A percentile compares a stretch with the other conserved stretches of the same genome.
These are phyloP conservation scores for Dorcoceras hygrometricum DNA, from an alignment of 257 asterid genomes.

Conservation along the genomic window DNA sequence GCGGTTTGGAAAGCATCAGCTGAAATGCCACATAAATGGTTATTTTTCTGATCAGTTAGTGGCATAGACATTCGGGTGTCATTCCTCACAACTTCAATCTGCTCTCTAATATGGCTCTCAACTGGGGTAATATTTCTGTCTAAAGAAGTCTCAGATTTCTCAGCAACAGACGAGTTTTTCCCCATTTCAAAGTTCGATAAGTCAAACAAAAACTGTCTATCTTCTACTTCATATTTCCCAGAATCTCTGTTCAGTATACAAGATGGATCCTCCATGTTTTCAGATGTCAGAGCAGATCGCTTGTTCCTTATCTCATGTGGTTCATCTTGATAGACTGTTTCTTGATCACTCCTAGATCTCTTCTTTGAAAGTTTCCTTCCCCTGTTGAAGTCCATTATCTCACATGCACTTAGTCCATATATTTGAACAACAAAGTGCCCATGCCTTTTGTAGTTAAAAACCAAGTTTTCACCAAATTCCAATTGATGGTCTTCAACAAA, in stretches of 20 bases:
- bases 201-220: conserved; percentile 32
- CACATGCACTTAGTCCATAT: conserved; percentile 40
- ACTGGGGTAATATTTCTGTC: neutral
- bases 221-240: conserved; percentile 25
- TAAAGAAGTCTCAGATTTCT: neutral
- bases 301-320: conserved; percentile 10
- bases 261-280: conserved; percentile 29
- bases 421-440: conserved; percentile 48
- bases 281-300: conserved; percentile 5
- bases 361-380: conserved; percentile 8
- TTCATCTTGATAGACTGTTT: conserved; percentile 18
- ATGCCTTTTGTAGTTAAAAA: conserved; percentile 32
- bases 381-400: conserved; percentile 25
- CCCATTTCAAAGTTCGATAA: conserved; percentile 49
- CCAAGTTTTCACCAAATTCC: conserved; percentile 38
- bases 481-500: conserved; percentile 44
- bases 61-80: conserved; percentile 10
- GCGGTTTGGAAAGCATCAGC: neutral
- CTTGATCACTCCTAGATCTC: conserved; percentile 18
- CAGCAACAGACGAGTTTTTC: conserved; percentile 13
- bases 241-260: conserved; percentile 31
- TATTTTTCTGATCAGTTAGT: conserved; percentile 1
- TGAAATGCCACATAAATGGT: conserved; percentile 7
- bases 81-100: conserved; percentile 5
- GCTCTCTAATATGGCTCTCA: conserved; percentile 11